Conservation (phyloP, 441 rosid species). For the Rhodomyrtus psidioides region DNA sequence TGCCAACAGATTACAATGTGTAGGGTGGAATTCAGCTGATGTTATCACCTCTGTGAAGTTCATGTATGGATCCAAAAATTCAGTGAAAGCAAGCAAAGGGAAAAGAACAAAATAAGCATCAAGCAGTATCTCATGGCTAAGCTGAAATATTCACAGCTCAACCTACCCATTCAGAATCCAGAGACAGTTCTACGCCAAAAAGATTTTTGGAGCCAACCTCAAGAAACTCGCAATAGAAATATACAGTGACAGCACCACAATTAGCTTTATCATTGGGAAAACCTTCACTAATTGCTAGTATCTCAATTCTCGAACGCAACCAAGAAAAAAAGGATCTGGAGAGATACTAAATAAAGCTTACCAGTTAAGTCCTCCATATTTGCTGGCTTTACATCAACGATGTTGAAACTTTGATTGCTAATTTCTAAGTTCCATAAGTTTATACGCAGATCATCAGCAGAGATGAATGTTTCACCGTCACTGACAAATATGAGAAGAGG, state of each 20-base stretch:
- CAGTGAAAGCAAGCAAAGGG: neutral
- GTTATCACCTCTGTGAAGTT: slow-evolving; percentile 21
- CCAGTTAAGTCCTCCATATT: slow-evolving; percentile 99
- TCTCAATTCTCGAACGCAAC: neutral
- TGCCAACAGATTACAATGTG: slow-evolving; percentile 15
- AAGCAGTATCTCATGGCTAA: neutral
- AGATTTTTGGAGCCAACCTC: neutral
- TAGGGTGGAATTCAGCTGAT: slow-evolving; percentile 17
- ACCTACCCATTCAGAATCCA: neutral
- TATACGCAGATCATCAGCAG: slow-evolving; percentile 92
- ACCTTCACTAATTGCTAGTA: neutral
- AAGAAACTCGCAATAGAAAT: neutral
- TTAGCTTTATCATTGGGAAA: neutral
- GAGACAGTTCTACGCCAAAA: neutral
- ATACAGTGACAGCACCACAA: neutral
- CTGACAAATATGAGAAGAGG: slow-evolving; percentile 19
- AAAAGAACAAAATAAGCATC: neutral
- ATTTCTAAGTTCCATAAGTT: slow-evolving; percentile 98
- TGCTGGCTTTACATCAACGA: slow-evolving; percentile 92
- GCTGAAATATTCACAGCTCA: neutral
- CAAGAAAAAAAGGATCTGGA: neutral
- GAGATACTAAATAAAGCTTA: slow-evolving; percentile 7
- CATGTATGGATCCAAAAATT: neutral
- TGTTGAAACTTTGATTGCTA: slow-evolving; percentile 92
- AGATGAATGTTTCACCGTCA: slow-evolving; percentile 97